phyloP scores from a whole-genome alignment of 345 rosid genomes.

The Hibiscus trionum region DNA sequence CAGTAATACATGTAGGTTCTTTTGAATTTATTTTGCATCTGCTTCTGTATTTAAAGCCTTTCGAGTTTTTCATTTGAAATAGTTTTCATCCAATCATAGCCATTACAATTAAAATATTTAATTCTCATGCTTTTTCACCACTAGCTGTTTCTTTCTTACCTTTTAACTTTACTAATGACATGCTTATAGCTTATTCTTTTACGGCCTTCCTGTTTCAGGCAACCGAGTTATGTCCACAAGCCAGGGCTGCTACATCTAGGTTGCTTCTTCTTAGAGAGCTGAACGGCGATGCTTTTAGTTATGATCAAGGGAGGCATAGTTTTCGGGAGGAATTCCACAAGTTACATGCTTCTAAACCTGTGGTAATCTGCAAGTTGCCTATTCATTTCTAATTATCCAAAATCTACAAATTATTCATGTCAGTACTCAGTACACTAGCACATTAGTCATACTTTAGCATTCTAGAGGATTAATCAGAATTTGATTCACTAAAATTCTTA shows the following conservation, averaged over 20 bases:
- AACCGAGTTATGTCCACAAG: constrained; percentile 13
- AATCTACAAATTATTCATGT: not conserved
- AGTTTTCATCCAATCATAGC: too few species aligned
- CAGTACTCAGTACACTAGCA: not conserved
- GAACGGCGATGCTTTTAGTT: constrained; percentile 36
- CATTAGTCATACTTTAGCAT: not conserved
- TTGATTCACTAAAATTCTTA: not conserved
- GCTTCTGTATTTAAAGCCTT: too few species aligned
- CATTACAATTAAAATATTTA: too few species aligned
- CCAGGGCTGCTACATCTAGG: constrained; percentile 25
- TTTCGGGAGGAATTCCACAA: constrained; percentile 62
- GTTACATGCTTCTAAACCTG: constrained; percentile 52
- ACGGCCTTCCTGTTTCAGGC: constrained; percentile 14
- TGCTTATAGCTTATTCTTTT: not conserved
- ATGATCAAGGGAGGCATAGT: constrained; percentile 31
- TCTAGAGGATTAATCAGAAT: not conserved
- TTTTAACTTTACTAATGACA: not conserved
- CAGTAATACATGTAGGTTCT: too few species aligned
- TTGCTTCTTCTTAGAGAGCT: constrained; percentile 66
- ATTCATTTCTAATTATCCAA: not conserved
- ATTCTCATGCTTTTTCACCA: not conserved
- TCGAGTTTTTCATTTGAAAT: too few species aligned
- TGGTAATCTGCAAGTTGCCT: constrained; percentile 29
- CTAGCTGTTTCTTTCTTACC: not conserved
- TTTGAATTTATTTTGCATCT: too few species aligned